Evolutionary conservation across 208 protist species (phyloP).

Genomic region (Wallacemonas sp.): DNA sequence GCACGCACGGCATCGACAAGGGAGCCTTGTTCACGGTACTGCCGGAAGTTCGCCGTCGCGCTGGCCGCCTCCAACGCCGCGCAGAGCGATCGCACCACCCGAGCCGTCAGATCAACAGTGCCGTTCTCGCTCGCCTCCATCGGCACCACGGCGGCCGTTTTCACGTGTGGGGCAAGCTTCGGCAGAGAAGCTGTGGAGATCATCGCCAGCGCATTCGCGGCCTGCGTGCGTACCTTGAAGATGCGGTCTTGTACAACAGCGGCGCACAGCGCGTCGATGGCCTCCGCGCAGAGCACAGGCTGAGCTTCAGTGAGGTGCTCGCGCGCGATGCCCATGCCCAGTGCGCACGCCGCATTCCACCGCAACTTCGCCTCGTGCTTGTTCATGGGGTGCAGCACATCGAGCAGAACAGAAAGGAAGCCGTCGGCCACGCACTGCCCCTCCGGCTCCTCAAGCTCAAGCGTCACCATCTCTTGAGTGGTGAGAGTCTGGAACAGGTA

Average conservation of each 20-base stretch:
- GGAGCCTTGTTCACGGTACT: conserved; percentile 66
- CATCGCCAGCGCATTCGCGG: conserved; percentile 44
- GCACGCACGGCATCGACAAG: conserved; percentile 37
- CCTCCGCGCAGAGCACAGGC: conserved; percentile 40
- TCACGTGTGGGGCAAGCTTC: neutral
- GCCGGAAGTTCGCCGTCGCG: conserved; percentile 55
- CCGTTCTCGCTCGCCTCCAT: conserved; percentile 28
- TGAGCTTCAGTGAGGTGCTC: conserved; percentile 68
- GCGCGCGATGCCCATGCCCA: conserved; percentile 55
- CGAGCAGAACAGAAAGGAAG: conserved; percentile 56
- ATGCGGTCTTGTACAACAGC: conserved; percentile 58
- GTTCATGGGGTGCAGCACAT: conserved; percentile 31
- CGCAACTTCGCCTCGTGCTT: conserved; percentile 66
- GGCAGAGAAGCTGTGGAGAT: conserved; percentile 21
- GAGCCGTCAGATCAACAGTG: conserved; percentile 35
- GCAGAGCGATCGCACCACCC: conserved; percentile 58
- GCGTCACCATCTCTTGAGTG: conserved; percentile 62
- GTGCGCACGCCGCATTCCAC: conserved; percentile 74
- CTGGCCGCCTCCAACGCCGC: conserved; percentile 39
- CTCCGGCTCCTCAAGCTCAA: conserved; percentile 29
- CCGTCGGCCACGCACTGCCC: conserved; percentile 66
- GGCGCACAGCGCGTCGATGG: conserved; percentile 48
- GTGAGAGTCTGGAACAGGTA: conserved; percentile 52
- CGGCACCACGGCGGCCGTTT: neutral
- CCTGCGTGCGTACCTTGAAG: conserved; percentile 86